Evolutionary conservation across 805 yeast species (phyloP).

Genomic region (Saturnispora serradocipensis): DNA sequence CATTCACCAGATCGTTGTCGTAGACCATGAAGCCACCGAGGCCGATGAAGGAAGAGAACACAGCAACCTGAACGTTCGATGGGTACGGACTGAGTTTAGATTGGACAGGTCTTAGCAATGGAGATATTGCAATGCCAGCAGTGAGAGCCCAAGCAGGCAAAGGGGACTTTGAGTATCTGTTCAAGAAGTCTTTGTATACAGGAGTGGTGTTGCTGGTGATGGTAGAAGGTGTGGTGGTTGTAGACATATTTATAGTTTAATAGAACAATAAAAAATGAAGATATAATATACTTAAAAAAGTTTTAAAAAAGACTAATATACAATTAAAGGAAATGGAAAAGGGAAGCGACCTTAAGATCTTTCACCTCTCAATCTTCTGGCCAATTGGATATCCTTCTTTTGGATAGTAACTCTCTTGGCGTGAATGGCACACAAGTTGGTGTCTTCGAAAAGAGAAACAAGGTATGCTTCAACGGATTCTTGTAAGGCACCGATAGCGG

Average conservation of each 20-base stretch:
- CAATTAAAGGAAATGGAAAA: conserved; percentile 10
- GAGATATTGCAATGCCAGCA: conserved; percentile 25
- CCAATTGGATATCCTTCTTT: conserved; percentile 96
- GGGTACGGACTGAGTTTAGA: conserved; percentile 20
- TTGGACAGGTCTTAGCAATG: conserved; percentile 14
- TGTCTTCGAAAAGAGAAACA: conserved; percentile 93
- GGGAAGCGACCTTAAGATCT: conserved; percentile 47
- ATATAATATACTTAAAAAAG: not conserved
- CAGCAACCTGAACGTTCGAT: conserved; percentile 21
- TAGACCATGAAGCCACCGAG: conserved; percentile 65
- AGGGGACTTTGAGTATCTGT: conserved; percentile 29
- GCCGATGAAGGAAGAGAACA: conserved; percentile 55
- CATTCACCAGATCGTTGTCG: conserved; percentile 71
- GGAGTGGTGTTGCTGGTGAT: not conserved
- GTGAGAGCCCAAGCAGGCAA: conserved; percentile 38
- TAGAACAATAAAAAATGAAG: not conserved
- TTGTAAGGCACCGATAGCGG: conserved; percentile 96
- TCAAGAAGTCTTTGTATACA: not conserved
- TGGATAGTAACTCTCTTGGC: conserved; percentile 98
- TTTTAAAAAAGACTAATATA: conserved; percentile 16
- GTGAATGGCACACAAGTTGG: conserved; percentile 96
- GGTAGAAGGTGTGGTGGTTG: not conserved
- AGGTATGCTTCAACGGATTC: conserved; percentile 98
- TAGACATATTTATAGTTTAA: not conserved
- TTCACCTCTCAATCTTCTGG: conserved; percentile 97